Evolutionary conservation across 371 early-diverging fungal species (phyloP).

Genomic region (Mucor saturninus): DNA sequence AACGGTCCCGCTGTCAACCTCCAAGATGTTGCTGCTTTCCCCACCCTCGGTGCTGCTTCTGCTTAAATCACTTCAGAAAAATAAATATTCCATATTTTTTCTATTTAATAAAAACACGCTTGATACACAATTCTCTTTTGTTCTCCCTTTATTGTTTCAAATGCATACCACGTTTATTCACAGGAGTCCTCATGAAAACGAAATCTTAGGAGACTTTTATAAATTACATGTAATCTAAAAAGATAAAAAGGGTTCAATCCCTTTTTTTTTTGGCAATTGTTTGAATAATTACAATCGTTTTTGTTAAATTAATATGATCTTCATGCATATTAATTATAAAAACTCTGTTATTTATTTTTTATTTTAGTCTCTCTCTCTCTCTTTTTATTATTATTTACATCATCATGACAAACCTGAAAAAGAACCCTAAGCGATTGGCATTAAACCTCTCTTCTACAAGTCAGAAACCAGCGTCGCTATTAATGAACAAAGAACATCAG

Average conservation of each 20-base stretch:
- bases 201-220: too few relatives aligned
- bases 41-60: conserved; percentile 67
- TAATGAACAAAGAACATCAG: background rate
- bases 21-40: conserved; percentile 77
- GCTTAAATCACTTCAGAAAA: conserved; percentile 31
- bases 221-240: conserved; percentile 2
- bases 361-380: background rate
- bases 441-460: conserved; percentile 10
- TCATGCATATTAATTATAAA: conserved; percentile 17
- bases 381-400: background rate
- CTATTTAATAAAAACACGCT: conserved; percentile 35
- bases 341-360: conserved; percentile 2
- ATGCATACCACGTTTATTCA: too few relatives aligned
- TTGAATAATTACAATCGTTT: conserved; percentile 6
- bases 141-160: background rate
- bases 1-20: conserved; percentile 67
- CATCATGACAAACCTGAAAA: conserved; percentile 3
- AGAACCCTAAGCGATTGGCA: conserved; percentile 16
- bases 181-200: too few relatives aligned
- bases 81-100: background rate
- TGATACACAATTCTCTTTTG: background rate
- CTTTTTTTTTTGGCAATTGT: background rate
- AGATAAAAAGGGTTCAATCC: background rate
- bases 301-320: conserved; percentile 20
- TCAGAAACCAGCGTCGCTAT: background rate